Conservation (phyloP, 176 grass and related monocot species). For the Olyra latifolia region DNA sequence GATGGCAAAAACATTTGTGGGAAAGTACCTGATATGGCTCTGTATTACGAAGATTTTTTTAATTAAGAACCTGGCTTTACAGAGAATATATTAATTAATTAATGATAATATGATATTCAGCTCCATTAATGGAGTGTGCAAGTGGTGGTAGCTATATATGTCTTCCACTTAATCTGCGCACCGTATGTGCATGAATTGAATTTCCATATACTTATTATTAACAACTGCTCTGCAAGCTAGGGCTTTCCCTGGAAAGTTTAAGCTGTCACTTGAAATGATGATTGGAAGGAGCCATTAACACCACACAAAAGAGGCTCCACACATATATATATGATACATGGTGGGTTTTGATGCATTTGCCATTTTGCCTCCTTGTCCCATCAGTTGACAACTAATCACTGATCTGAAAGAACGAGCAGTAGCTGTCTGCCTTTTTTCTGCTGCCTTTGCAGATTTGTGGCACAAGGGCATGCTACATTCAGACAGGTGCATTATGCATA, state of each 20-base stretch:
- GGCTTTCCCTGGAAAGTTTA: slow-evolving; percentile 30
- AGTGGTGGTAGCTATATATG: slow-evolving; percentile 10
- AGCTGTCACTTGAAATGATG: slow-evolving; percentile 7
- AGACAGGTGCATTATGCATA: background rate
- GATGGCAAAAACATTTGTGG: background rate
- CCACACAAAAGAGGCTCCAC: background rate
- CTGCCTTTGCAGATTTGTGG: slow-evolving; percentile 11
- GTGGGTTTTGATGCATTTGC: slow-evolving; percentile 1
- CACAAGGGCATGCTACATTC: background rate
- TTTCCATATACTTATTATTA: slow-evolving; percentile 17
- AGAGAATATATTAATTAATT: background rate
- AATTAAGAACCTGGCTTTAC: background rate
- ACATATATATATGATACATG: background rate
- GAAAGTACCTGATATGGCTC: background rate
- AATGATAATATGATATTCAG: too few relatives aligned
- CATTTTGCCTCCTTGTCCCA: slow-evolving; percentile 18
- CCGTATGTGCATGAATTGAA: background rate
- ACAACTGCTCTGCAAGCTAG: slow-evolving; percentile 8
- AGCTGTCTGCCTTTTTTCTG: slow-evolving; percentile 15
- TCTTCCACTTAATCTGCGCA: slow-evolving; percentile 12
- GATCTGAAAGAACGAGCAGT: background rate
- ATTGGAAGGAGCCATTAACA: background rate
- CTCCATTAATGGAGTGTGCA: background rate
- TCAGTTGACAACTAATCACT: slow-evolving; percentile 8
- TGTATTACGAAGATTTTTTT: background rate